phyloP scores from a whole-genome alignment of 345 rosid genomes.

The Trapa bicornis region DNA sequence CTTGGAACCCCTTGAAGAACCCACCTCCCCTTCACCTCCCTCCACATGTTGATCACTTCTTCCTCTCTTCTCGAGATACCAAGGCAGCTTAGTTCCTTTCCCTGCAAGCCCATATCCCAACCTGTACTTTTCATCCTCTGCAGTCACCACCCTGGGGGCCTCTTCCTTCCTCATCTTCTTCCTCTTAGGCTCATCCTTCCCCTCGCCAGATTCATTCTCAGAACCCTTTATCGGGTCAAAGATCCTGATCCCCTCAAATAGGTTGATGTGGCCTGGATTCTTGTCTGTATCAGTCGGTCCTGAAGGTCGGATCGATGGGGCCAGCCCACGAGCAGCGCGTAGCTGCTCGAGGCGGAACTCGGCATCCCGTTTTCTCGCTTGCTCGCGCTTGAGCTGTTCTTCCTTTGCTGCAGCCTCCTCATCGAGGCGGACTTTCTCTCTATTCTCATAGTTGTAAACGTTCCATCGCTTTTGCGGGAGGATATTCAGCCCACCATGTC shows the following conservation, averaged over 20 bases:
- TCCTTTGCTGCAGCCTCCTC: conserved; percentile 87
- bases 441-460: conserved; percentile 71
- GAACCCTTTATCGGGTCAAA: conserved; percentile 47
- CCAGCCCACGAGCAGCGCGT: conserved; percentile 70
- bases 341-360: conserved; percentile 78
- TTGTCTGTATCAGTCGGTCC: conserved; percentile 24
- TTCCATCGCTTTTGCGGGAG: conserved; percentile 96
- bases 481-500: conserved; percentile 89
- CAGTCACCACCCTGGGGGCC: conserved; percentile 29
- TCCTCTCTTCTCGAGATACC: conserved; percentile 66
- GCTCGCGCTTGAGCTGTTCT: conserved; percentile 73
- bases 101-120: conserved; percentile 88
- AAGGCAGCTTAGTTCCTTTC: conserved; percentile 83
- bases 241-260: conserved; percentile 84
- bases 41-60: conserved; percentile 19
- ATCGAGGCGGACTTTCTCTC: conserved; percentile 70
- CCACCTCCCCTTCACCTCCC: conserved; percentile 18
- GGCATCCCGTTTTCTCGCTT: conserved; percentile 59
- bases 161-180: conserved; percentile 79
- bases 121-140: conserved; percentile 81
- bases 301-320: conserved; percentile 28
- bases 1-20: conserved; percentile 12
- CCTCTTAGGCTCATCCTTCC: conserved; percentile 41
- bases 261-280: conserved; percentile 68
- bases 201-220: conserved; percentile 23